Conservation (phyloP, 306 rosid species). For the Cucurbita argyrosperma region DNA sequence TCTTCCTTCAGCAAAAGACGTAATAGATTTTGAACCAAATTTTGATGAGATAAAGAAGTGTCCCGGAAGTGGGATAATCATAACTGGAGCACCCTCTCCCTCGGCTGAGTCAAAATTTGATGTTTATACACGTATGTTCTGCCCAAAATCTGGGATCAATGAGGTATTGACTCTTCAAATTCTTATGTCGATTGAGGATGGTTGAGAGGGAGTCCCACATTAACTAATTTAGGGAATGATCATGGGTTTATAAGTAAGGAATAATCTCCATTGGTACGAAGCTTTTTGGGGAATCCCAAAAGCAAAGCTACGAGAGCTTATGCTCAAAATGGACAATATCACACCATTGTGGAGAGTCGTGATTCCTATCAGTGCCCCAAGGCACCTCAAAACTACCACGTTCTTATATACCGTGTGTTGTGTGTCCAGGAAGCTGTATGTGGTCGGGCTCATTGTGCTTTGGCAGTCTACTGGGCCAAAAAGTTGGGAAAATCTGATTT, state of each 20-base stretch:
- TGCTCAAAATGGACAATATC: too few relatives aligned
- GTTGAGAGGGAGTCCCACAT: too few relatives aligned
- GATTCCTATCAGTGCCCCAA: too few relatives aligned
- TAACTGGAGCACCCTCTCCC: constrained; percentile 37
- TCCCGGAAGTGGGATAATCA: constrained; percentile 49
- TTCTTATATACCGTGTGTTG: neutral
- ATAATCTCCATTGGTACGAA: too few relatives aligned
- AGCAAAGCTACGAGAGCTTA: too few relatives aligned
- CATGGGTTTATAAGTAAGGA: too few relatives aligned
- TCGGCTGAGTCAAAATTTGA: constrained; percentile 45
- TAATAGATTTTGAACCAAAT: constrained; percentile 38
- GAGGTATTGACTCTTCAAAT: constrained; percentile 29
- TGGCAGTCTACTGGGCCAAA: constrained; percentile 57
- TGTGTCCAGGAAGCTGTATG: constrained; percentile 44
- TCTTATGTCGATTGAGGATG: neutral
- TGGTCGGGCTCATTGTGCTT: constrained; percentile 60
- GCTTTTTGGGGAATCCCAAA: too few relatives aligned
- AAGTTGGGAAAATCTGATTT: constrained; percentile 53
- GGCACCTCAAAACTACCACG: too few relatives aligned
- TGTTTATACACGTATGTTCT: constrained; percentile 44
- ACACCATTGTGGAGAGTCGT: neutral
- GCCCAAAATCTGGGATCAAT: constrained; percentile 43
- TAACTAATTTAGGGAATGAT: too few relatives aligned
- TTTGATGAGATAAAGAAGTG: constrained; percentile 32
- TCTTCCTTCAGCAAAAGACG: constrained; percentile 31